These are phyloP conservation scores for Schizonepeta tenuifolia DNA, from an alignment of 257 asterid genomes.

Conservation along the genomic window DNA sequence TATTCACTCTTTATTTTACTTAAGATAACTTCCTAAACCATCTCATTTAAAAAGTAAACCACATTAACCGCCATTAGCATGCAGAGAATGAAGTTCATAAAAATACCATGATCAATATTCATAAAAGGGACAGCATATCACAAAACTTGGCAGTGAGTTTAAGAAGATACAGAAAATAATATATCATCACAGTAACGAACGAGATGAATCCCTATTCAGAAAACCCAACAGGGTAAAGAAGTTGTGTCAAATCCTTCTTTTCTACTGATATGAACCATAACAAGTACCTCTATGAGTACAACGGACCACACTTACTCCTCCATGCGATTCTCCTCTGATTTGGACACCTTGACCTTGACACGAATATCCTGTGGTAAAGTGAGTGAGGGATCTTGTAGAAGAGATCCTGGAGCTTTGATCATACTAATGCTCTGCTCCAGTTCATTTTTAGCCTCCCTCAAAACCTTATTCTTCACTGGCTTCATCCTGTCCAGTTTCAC, in stretches of 20 bases:
- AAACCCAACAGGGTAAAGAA: not conserved
- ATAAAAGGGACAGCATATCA: not conserved
- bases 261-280: constrained; percentile 8
- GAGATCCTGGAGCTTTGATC: constrained; percentile 63
- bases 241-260: not conserved
- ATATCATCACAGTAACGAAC: not conserved
- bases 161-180: not conserved
- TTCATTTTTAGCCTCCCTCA: constrained; percentile 55
- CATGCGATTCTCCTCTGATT: constrained; percentile 41
- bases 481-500: constrained; percentile 57
- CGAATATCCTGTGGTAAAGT: constrained; percentile 36
- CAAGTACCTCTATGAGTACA: constrained; percentile 3
- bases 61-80: too few relatives aligned
- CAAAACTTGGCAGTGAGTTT: not conserved
- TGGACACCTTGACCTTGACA: constrained; percentile 43
- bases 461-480: too few relatives aligned
- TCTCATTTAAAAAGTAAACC: too few relatives aligned
- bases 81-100: too few relatives aligned
- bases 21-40: too few relatives aligned
- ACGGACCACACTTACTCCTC: constrained; percentile 35
- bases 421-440: constrained; percentile 58
- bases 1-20: too few relatives aligned
- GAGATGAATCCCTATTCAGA: not conserved
- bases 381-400: constrained; percentile 50
- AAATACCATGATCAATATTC: not conserved